Conservation (phyloP, 2,329 filamentous ascomycete species). For the Trichoderma semiorbis region DNA sequence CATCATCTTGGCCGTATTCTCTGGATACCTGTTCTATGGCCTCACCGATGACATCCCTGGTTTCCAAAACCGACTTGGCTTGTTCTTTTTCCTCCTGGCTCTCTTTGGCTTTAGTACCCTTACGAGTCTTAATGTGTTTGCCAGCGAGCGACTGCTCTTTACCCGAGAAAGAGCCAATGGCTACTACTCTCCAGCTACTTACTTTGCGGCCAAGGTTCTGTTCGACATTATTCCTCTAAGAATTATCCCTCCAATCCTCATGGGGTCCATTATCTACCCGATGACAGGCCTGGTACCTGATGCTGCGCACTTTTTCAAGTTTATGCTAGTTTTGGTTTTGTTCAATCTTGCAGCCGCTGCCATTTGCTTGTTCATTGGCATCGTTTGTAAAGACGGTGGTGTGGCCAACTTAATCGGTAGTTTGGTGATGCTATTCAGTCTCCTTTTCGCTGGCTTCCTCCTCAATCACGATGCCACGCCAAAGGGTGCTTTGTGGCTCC, state of each 20-base stretch:
- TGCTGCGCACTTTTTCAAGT: slow-evolving; percentile 80
- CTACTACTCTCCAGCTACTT: slow-evolving; percentile 91
- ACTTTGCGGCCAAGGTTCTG: slow-evolving; percentile 94
- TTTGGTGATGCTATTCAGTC: slow-evolving; percentile 93
- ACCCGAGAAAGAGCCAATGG: slow-evolving; percentile 92
- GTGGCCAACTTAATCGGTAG: slow-evolving; percentile 93
- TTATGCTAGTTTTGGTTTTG: slow-evolving; percentile 85
- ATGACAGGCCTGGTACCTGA: slow-evolving; percentile 92
- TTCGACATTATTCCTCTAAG: slow-evolving; percentile 96
- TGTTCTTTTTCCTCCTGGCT: slow-evolving; percentile 96
- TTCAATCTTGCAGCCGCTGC: slow-evolving; percentile 94
- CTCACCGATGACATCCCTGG: slow-evolving; percentile 93
- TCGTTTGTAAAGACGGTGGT: slow-evolving; percentile 85
- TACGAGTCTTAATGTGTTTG: slow-evolving; percentile 90
- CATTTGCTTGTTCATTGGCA: slow-evolving; percentile 94
- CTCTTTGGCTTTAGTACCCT: slow-evolving; percentile 96
- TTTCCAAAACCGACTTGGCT: slow-evolving; percentile 93
- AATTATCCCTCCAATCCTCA: slow-evolving; percentile 88
- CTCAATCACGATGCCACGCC: slow-evolving; percentile 95
- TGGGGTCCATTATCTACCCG: slow-evolving; percentile 93
- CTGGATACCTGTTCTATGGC: slow-evolving; percentile 94
- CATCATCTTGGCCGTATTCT: slow-evolving; percentile 88
- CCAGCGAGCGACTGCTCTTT: slow-evolving; percentile 84
- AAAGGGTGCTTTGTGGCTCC: slow-evolving; percentile 79
- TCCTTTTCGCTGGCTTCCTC: slow-evolving; percentile 89